Evolutionary conservation across 1,139 yeast species (phyloP), one percentile per base, ranked within the genome.

Genomic region (Komagataea norvegica): DNA sequence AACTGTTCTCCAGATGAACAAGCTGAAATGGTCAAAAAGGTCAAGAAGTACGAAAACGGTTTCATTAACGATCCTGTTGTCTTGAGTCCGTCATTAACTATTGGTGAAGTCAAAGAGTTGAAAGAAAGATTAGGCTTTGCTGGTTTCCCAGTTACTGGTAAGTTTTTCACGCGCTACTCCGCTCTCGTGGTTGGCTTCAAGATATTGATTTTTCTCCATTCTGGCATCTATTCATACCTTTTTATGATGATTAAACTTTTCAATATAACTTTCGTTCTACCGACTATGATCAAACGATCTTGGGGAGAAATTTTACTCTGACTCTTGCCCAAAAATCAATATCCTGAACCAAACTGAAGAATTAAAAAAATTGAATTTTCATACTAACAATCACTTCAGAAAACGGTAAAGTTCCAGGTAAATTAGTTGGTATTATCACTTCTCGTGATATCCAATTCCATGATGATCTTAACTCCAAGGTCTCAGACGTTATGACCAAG

Each of bases 111-210:
- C 51, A 83, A 77, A 67, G 62, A 62, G 33, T 74, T 87, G 74
- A 82, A 83, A 67, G 68, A 68, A 49, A 56, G 68, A 47, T 77
- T 81, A 47, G 99, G 99, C 40, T 93, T 91, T 66, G 88, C 97
- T 53, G 93, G 96, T 40, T 91, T 88, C 82, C 98, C 98, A 54
- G 95, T 91, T 61, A 93, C 98, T 67, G 96, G 97, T 91, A 86
- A 73, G 98, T 88, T n/a, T n/a, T n/a, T 51, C 47, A 22, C 8
- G 13, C 7, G 11, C 6, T 30, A 25, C 19, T 33, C 20, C 11
- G 29, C 29, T 29, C 20, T 21, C 28, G 18, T 18, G 18, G 23
- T 42, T n/a, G 6, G 13, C 11, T 11, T 14, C 15, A 11, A 9
- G 11, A 21, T 8, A 9, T 29, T 29, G 18, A 14, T 40, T 40